Evolutionary conservation across 2,329 filamentous ascomycete species (phyloP).

Genomic region (Bipolaris bicolor): DNA sequence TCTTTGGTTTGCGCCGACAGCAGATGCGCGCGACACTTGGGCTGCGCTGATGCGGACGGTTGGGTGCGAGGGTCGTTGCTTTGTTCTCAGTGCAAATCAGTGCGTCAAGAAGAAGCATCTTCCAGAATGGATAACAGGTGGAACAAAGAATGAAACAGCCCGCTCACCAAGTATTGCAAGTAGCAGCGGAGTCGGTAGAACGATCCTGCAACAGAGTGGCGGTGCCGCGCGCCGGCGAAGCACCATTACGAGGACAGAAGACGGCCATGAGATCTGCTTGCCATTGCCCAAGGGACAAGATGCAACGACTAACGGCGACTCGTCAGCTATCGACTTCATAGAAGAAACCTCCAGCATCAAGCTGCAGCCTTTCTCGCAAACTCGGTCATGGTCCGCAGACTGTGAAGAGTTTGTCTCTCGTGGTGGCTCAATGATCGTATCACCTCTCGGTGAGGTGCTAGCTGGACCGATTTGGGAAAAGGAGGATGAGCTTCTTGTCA

Average conservation of each 20-base stretch:
- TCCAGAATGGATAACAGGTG: conserved; percentile 61
- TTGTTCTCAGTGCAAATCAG: conserved; percentile 87
- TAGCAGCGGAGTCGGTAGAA: conserved; percentile 8
- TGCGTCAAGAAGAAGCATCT: conserved; percentile 68
- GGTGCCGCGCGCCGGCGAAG: conserved; percentile 45
- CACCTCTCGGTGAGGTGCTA: conserved; percentile 78
- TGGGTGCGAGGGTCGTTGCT: conserved; percentile 80
- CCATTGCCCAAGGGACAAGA: conserved; percentile 34
- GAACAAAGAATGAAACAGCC: conserved; percentile 10
- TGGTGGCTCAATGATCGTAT: conserved; percentile 83
- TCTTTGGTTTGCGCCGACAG: conserved; percentile 87
- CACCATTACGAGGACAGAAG: conserved; percentile 49
- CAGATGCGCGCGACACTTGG: conserved; percentile 85
- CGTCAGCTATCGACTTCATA: conserved; percentile 33
- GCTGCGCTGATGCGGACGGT: conserved; percentile 80
- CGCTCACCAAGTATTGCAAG: conserved; percentile 5
- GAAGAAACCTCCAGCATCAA: conserved; percentile 28
- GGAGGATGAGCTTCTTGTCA: conserved; percentile 69
- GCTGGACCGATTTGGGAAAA: conserved; percentile 82
- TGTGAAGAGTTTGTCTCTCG: conserved; percentile 65
- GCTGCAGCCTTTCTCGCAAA: conserved; percentile 17
- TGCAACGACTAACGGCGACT: conserved; percentile 18
- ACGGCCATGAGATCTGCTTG: conserved; percentile 56
- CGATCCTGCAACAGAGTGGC: conserved; percentile 8
- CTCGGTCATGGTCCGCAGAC: conserved; percentile 13